Evolutionary conservation across 805 yeast genomes (phyloP), one percentile per base, ranked within the genome.

Genomic region (Alloascoidea africana): DNA sequence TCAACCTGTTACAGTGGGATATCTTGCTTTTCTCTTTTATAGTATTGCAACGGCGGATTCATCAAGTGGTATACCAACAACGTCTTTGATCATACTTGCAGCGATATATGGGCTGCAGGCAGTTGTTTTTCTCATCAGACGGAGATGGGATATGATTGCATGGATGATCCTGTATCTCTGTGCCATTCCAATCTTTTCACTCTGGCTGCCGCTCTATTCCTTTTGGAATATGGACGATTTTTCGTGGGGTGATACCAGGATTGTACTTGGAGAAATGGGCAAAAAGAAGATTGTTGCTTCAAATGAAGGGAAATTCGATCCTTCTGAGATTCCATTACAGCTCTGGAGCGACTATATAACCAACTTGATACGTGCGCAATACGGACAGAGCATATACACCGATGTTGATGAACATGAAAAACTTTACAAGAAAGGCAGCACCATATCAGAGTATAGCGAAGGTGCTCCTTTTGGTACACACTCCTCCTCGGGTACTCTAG

Each of bases 211-310:
- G 2, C 53, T 75, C 8, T 83, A 87, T 58, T 79, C 95, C 1
- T 87, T 66, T 55, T 87, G 96, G 96, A 86, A 87, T 55, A 86
- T 87, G 58, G 96, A 87, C 56, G 96, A 87, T 54, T 87, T 87
- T 60, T 73, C 86, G 53, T 87, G 96, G 96, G 80, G 80, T 45
- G 73, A 67, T 46, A 73, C 80, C n/a, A 66, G 80, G 50, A 58
- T 66, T 33, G 70, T 73, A 18, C 59, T 59, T 6, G 77, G 76
- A 16, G 77, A 59, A 36, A 59, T 60, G 42, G 66, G 70, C 19
- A 73, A 72, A 33, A 66, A 68, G 50, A 66, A 66, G 41, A 60
- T 59, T 32, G 65, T 70, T 40, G 56, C 63, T 35, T 60, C 54
- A 5, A 56, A 44, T 16, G 82, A 71, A 34, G 97, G 96, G 47